Base-by-base conservation (phyloP, 2,329 filamentous ascomycete species). In the Tolypocladium album region DNA sequence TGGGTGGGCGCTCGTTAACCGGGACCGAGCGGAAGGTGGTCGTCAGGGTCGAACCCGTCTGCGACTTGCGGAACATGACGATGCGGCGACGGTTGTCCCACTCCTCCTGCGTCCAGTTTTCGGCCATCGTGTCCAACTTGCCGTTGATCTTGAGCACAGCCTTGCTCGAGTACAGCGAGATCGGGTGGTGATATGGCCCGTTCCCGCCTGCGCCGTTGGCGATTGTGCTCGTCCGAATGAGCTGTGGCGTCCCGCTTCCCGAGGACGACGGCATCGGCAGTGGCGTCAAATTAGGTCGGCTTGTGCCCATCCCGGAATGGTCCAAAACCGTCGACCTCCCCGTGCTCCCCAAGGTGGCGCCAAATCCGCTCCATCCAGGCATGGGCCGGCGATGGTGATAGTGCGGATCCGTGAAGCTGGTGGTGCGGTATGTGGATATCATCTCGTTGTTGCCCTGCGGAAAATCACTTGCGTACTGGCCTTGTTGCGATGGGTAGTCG, bases 131-230 rank as follows among this genome's bases (percentile, higher is more conserved):
- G 58, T 92, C 86, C 56, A 99, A 81, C 68, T 97, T 90, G 24
- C 92, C 92, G 59, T 88, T 84, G 61, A 97, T 88, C 69, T 94
- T 91, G 38, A 97, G 78, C 22, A 88, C 79, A 0, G 92, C 94
- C 76, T 96, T 97, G 69, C 86, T 84, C 20, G 90, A 87, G 69
- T 92, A 93, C 65, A 93, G 83, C 4, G 87, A 83, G 69, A 96
- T 92, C 0, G 88, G 88, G 66, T 92, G 88, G 66, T 92, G 90
- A 74, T 92, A 90, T 1, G 80, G 78, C 4, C 76, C 73, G 53
- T 73, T 68, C 55, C 70, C 66, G 42, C 72, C 62, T 60, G 67
- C 69, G 15, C 73, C 74, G 60, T 72, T 71, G 45, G 73, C 70
- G 17, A 83, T 73, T 1, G 80, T 84, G 71, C 82, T 85, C 4